These are phyloP conservation scores for Oryza glaberrima DNA, from an alignment of 176 grass and related monocot species.

Conservation along the genomic window DNA sequence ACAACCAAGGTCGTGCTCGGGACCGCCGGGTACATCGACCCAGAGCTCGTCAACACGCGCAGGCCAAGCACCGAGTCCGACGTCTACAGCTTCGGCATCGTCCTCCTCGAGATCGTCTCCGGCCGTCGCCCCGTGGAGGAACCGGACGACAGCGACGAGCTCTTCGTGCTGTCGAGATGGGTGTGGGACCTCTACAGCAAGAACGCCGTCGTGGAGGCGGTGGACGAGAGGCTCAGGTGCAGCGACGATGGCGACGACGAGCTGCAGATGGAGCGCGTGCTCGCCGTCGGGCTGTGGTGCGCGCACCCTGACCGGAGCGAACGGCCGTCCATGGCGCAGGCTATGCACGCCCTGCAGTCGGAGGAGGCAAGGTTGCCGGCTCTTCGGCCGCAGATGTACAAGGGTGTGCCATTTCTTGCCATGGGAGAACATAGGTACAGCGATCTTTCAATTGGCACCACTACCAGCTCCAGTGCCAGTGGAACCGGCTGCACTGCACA, in stretches of 20 bases:
- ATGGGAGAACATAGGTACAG: constrained; percentile 5
- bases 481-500: neutral
- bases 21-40: constrained; percentile 34
- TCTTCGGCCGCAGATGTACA: constrained; percentile 24
- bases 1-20: constrained; percentile 8
- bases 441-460: neutral
- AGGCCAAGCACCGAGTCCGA: neutral
- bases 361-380: constrained; percentile 32
- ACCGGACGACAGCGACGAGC: neutral
- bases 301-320: constrained; percentile 13
- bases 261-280: constrained; percentile 37
- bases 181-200: constrained; percentile 40
- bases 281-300: constrained; percentile 39
- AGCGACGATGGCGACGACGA: constrained; percentile 38
- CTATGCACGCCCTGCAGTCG: constrained; percentile 27
- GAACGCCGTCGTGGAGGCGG: constrained; percentile 10
- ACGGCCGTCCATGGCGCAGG: constrained; percentile 34
- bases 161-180: constrained; percentile 33
- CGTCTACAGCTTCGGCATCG: constrained; percentile 50
- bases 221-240: constrained; percentile 33
- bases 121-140: constrained; percentile 10
- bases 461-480: neutral
- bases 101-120: constrained; percentile 12
- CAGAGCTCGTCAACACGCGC: neutral
- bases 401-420: neutral